Conservation (phyloP, 202 grass and related monocot genomes). For the Panicum virgatum region DNA sequence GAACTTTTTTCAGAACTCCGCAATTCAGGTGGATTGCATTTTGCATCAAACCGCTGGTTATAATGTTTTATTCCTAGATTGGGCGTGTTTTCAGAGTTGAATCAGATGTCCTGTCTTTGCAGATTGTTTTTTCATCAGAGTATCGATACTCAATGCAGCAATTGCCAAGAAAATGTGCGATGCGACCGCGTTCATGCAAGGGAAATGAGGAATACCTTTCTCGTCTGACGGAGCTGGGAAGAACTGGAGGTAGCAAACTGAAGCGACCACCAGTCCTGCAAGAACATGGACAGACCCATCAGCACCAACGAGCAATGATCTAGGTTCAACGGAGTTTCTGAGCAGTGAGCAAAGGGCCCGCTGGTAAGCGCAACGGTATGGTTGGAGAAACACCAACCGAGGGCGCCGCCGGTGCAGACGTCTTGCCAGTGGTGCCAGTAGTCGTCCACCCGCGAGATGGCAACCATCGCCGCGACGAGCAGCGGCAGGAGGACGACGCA, state of each 20-base stretch:
- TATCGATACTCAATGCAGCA: neutral
- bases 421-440: constrained; percentile 84
- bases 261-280: constrained; percentile 42
- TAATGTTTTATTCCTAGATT: neutral
- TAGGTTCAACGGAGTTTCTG: neutral
- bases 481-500: constrained; percentile 58
- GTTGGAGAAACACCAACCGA: constrained; percentile 37
- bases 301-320: neutral
- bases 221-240: constrained; percentile 49
- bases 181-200: neutral
- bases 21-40: neutral
- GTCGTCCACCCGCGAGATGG: constrained; percentile 65
- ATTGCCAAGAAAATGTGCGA: neutral
- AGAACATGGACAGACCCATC: neutral
- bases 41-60: neutral
- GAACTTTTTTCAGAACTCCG: neutral
- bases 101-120: too few species aligned
- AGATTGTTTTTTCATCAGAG: neutral
- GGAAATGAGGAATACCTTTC: constrained; percentile 4
- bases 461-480: constrained; percentile 45
- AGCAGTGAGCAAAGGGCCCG: neutral
- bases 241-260: constrained; percentile 54
- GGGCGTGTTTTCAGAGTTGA: neutral
- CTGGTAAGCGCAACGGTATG: neutral
- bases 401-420: constrained; percentile 43